Base-by-base conservation (phyloP, 2,329 filamentous ascomycete species). In the Xylariaceae sp. region DNA sequence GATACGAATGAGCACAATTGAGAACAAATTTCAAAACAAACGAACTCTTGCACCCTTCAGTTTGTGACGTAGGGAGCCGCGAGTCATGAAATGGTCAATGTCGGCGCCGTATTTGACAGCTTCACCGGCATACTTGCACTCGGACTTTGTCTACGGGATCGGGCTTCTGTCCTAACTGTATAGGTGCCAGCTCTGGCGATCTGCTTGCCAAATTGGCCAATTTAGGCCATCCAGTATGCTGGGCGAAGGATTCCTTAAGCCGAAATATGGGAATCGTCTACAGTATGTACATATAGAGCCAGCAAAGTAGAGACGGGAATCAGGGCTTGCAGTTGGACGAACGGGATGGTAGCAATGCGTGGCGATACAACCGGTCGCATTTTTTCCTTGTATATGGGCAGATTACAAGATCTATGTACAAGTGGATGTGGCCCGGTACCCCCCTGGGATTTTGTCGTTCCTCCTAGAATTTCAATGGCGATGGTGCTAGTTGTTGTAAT, bases 1-100 rank as follows among this genome's bases (percentile, higher is more conserved):
- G 79, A 81, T 74, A 83, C 76, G 80, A 82, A 83, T 80, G 75
- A 80, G 76, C 79, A 76, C 72, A 77, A 69, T 74, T 73, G 57
- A 59, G 47, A 59, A 52, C 22, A 57, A 55, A 52, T 39, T 55
- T 75, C 69, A 72, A 68, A 78, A 76, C 66, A 73, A 69, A 55
- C 26, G 3, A 1, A 10, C 34, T 43, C 43, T 16, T 42, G n/a
- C n/a, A n/a, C n/a, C 44, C 10, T 13, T 13, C 13, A 4, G 7
- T 32, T n/a, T 34, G 15, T 12, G 15, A 16, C n/a, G 13, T 29
- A 15, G 7, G 15, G 16, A 18, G 21, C 7, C 9, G 41, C 21
- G 41, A 26, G 41, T 19, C 21, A 29, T 26, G 12, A 13, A 15
- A 16, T 10, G 16, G 16, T 15, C 19, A 30, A 22, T 29, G n/a